Evolutionary conservation across 257 asterid genomes (phyloP).

Genomic region (Nicotiana obtusifolia): DNA sequence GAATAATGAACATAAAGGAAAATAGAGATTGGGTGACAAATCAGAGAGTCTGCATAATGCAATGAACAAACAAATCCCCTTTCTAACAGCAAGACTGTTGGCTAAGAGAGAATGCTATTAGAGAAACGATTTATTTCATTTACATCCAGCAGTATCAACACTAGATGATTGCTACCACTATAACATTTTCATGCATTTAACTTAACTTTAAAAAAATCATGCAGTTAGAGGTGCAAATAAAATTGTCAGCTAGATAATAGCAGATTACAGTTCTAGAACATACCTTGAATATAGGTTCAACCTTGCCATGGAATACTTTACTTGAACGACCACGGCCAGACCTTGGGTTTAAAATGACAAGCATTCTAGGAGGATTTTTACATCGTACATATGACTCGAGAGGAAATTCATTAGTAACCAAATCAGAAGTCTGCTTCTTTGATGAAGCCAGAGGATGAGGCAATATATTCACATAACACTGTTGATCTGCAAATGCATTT

Average conservation of each 20-base stretch:
- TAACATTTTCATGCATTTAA: not conserved
- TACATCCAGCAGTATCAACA: not conserved
- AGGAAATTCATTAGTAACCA: constrained; percentile 66
- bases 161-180: not conserved
- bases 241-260: not conserved
- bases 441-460: constrained; percentile 84
- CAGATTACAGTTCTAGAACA: constrained; percentile 16
- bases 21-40: not conserved
- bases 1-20: not conserved
- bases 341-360: constrained; percentile 90
- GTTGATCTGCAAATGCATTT: constrained; percentile 93
- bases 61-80: not conserved
- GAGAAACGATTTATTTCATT: not conserved
- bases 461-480: constrained; percentile 84
- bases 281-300: constrained; percentile 92
- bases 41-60: not conserved
- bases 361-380: constrained; percentile 87
- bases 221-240: not conserved
- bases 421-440: constrained; percentile 59
- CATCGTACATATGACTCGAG: constrained; percentile 78
- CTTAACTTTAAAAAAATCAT: not conserved
- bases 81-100: not conserved
- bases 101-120: constrained; percentile 4
- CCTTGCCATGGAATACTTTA: constrained; percentile 82
- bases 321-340: constrained; percentile 97